A percentile compares a stretch with the other conserved stretches of the same genome.
Evolutionary conservation across 257 asterid species (phyloP).

Genomic region (Fraxinus quadrangulata): DNA sequence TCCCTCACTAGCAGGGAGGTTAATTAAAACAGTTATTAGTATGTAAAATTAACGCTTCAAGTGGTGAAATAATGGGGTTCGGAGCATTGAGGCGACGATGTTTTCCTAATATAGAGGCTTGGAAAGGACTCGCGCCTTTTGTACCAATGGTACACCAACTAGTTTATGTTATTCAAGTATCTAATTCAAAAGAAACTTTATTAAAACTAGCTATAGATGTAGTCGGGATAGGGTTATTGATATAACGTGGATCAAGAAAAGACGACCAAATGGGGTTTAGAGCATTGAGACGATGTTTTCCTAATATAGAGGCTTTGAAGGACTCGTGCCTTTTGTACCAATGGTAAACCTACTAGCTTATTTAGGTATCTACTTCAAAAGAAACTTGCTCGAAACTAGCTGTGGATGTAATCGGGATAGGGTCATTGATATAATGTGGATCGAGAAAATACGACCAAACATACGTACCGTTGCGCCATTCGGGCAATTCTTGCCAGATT

Average conservation of each 20-base stretch:
- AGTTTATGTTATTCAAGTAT: no score
- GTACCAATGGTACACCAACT: neutral
- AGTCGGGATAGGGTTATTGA: no score
- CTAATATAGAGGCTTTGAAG: neutral
- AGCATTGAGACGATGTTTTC: neutral
- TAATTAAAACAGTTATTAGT: neutral
- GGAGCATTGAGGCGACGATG: neutral
- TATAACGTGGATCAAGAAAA: neutral
- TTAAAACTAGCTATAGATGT: neutral
- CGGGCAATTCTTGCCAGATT: conserved; percentile 45
- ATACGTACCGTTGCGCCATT: conserved; percentile 57
- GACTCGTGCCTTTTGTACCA: neutral
- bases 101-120: neutral
- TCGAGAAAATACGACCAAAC: neutral
- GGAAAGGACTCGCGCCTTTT: neutral
- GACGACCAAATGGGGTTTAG: neutral
- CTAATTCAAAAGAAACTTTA: no score
- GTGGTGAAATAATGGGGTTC: neutral
- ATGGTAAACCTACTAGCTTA: neutral
- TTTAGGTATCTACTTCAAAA: neutral
- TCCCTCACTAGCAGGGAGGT: conserved; percentile 7
- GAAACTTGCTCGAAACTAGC: neutral
- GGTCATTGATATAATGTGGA: neutral
- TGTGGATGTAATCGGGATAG: no score
- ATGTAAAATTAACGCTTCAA: neutral